phyloP scores from a whole-genome alignment of 176 grass and related monocot species.

The Cenchrus purpureus region DNA sequence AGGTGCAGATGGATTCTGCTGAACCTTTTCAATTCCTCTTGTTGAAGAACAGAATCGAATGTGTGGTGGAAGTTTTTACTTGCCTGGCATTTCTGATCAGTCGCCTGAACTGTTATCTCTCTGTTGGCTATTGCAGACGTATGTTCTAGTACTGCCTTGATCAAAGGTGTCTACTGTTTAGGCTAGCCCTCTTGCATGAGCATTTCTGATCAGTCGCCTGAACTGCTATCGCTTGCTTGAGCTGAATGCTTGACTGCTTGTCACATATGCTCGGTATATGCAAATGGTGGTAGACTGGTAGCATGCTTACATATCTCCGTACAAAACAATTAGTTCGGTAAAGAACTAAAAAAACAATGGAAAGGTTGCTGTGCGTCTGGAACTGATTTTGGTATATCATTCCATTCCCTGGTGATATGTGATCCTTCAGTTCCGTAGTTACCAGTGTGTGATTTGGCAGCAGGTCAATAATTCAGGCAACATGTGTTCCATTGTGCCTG shows the following conservation, averaged over 20 bases:
- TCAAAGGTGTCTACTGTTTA: neutral
- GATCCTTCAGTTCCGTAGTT: neutral
- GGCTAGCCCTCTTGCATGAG: no score
- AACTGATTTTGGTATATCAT: neutral
- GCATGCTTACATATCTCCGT: no score
- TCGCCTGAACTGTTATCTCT: neutral
- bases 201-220: no score
- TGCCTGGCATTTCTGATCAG: neutral
- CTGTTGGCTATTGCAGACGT: neutral
- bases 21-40: conserved; percentile 2
- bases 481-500: neutral
- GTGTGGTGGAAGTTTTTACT: neutral
- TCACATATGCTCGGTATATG: neutral
- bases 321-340: no score
- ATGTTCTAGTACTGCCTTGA: neutral
- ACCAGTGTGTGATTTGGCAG: neutral
- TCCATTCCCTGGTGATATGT: neutral
- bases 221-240: neutral
- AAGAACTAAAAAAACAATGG: no score
- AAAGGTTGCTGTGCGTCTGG: no score
- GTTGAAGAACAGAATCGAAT: conserved; percentile 20
- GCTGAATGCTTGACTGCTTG: neutral
- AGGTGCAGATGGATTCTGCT: neutral
- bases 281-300: neutral
- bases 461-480: neutral